Percentiles rank a stretch among this genome's conserved stretches.
Evolutionary conservation across 192 early-diverging fungal species (phyloP).

Genomic region (Obelidium mucronatum): DNA sequence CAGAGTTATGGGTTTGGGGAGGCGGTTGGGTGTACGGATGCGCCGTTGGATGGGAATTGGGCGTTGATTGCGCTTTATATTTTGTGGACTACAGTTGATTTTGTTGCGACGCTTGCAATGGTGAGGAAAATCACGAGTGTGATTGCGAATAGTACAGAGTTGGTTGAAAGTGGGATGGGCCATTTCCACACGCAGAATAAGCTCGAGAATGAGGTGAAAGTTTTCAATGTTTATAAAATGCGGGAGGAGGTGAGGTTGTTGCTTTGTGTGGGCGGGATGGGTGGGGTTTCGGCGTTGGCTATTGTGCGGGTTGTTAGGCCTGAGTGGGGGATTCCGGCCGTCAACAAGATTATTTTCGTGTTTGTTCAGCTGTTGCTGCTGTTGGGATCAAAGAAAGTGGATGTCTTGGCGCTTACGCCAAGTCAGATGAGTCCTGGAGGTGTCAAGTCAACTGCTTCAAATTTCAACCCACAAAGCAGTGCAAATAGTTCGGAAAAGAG

Average conservation of each 20-base stretch:
- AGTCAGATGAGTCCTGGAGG: too few relatives aligned
- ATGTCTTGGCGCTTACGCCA: too few relatives aligned
- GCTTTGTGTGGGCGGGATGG: background rate
- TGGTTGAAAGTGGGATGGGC: background rate
- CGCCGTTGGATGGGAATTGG: background rate
- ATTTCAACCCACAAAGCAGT: too few relatives aligned
- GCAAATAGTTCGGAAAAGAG: background rate
- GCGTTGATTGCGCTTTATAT: background rate
- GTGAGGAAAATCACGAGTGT: background rate
- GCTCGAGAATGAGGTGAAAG: background rate
- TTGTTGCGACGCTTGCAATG: background rate
- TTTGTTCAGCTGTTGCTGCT: conserved; percentile 1
- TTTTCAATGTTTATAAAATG: background rate
- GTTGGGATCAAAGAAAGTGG: background rate
- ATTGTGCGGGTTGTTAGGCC: background rate
- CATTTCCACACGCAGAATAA: background rate
- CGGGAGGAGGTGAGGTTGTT: background rate
- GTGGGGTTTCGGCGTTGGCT: background rate
- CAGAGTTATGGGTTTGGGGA: background rate
- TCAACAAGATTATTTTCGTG: background rate
- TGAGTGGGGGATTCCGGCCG: background rate
- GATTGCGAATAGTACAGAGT: background rate
- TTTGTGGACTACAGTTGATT: background rate
- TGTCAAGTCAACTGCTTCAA: too few relatives aligned
- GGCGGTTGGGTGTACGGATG: background rate